Evolutionary conservation across 1,284 basidiomycete species (phyloP).

Genomic region (Trametes hirsuta): DNA sequence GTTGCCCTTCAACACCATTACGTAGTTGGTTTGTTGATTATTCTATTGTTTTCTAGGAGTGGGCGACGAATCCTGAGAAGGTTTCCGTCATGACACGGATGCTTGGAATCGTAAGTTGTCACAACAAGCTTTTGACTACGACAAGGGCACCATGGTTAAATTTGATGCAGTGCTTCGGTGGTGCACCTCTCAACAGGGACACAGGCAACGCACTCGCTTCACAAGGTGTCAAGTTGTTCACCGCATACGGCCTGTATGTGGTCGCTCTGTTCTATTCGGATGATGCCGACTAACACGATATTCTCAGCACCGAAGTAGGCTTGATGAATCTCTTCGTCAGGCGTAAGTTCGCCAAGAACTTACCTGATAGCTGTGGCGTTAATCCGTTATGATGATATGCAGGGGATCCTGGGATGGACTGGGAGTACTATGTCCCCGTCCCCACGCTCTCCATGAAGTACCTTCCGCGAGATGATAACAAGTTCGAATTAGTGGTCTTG

Average conservation of each 20-base stretch:
- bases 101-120: constrained; percentile 23
- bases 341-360: constrained; percentile 7
- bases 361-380: no score
- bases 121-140: no score
- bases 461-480: constrained; percentile 22
- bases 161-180: constrained; percentile 8
- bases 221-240: constrained; percentile 14
- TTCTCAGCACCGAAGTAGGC: constrained; percentile 26
- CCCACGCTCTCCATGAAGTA: constrained; percentile 4
- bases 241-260: constrained; percentile 15
- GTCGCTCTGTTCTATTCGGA: not conserved
- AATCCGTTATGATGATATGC: not conserved
- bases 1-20: not conserved
- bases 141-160: not conserved
- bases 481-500: constrained; percentile 25
- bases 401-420: constrained; percentile 28
- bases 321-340: constrained; percentile 20
- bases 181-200: constrained; percentile 14
- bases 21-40: not conserved
- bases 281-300: not conserved
- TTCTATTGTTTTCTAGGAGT: constrained; percentile 12
- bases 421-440: constrained; percentile 25
- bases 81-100: constrained; percentile 21
- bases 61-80: constrained; percentile 25
- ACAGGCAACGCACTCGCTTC: constrained; percentile 10